These are phyloP conservation scores for Fusarium sacchari DNA, from an alignment of 2,329 filamentous ascomycete species.

Conservation along the genomic window DNA sequence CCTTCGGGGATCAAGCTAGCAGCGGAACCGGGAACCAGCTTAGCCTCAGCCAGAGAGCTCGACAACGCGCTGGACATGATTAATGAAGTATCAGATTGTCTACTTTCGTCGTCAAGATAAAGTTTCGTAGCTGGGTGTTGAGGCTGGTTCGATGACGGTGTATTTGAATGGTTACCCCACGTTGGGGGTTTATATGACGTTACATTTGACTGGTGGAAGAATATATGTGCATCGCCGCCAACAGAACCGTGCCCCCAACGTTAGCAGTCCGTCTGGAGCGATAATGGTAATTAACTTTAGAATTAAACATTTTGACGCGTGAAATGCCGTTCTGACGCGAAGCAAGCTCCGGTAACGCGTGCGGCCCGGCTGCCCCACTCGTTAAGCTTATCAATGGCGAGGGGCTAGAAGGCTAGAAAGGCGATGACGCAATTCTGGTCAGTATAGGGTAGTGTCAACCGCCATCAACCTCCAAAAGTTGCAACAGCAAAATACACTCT, in stretches of 20 bases:
- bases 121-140: not conserved
- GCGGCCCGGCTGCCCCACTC: not conserved
- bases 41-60: slow-evolving; percentile 49
- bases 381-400: not conserved
- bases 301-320: not conserved
- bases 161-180: slow-evolving; percentile 31
- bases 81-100: not conserved
- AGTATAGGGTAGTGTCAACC: not conserved
- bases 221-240: not conserved
- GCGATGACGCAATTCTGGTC: rapidly evolving
- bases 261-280: not conserved
- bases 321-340: not conserved
- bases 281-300: not conserved
- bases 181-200: slow-evolving; percentile 29
- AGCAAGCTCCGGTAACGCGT: not conserved
- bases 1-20: slow-evolving; percentile 51
- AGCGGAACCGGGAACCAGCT: slow-evolving; percentile 55
- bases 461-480: not conserved
- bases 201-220: slow-evolving; percentile 35
- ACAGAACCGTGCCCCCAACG: slow-evolving; percentile 9
- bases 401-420: rapidly evolving
- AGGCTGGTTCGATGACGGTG: slow-evolving; percentile 26
- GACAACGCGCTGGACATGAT: slow-evolving; percentile 39
- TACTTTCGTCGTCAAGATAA: not conserved
- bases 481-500: rapidly evolving